These are phyloP conservation scores for Rosa chinensis DNA, from an alignment of 306 rosid species.

Conservation along the genomic window DNA sequence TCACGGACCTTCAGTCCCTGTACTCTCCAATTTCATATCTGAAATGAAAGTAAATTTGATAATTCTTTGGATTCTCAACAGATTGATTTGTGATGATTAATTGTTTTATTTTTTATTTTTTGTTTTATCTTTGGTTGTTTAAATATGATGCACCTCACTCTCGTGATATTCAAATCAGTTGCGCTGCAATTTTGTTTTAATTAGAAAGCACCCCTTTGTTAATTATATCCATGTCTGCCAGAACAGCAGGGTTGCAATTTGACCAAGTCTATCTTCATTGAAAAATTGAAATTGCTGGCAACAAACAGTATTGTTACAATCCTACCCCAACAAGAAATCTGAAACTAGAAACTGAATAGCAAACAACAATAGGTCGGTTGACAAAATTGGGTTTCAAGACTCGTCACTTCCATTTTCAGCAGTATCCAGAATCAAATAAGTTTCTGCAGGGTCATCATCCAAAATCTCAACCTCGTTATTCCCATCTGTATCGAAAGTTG, in stretches of 20 bases:
- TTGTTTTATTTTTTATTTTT: background rate
- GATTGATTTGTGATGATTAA: slow-evolving; percentile 10
- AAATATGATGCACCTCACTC: background rate
- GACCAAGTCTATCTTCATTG: background rate
- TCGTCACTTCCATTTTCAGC: background rate
- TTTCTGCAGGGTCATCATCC: slow-evolving; percentile 24
- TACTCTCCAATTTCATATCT: slow-evolving; percentile 23
- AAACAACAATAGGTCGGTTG: background rate
- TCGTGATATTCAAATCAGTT: background rate
- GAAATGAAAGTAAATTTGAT: slow-evolving; percentile 33
- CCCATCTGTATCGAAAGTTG: background rate
- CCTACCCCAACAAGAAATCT: background rate
- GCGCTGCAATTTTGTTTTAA: background rate
- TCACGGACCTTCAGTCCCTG: slow-evolving; percentile 19
- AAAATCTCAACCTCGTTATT: slow-evolving; percentile 6
- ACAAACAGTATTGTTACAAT: background rate
- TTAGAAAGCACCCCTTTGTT: background rate
- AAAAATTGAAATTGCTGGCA: background rate
- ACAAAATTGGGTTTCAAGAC: background rate
- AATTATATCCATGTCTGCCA: background rate
- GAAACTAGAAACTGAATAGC: background rate
- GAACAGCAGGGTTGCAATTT: background rate
- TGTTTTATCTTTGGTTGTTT: background rate
- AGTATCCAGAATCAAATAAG: slow-evolving; percentile 19
- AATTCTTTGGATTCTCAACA: slow-evolving; percentile 1